A percentile compares a stretch with the other conserved stretches of the same genome.
phyloP scores from a whole-genome alignment of 2,329 filamentous ascomycete species.

The Chaetomium sp. region DNA sequence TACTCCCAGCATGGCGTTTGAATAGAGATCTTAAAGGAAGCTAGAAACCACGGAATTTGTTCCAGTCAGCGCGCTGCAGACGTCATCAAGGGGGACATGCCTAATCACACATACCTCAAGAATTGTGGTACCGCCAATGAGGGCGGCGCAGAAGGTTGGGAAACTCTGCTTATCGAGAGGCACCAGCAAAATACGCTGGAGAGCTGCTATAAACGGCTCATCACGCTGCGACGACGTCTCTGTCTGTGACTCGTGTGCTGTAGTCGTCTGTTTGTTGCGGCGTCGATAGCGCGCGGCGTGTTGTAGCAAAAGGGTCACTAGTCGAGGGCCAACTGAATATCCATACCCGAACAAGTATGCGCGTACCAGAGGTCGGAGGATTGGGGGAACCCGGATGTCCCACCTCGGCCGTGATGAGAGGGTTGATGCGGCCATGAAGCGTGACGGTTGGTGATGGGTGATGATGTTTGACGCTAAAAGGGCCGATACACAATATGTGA shows the following conservation, averaged over 20 bases:
- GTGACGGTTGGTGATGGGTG: background rate
- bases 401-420: constrained; percentile 21
- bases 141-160: constrained; percentile 62
- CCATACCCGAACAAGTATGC: constrained; percentile 64
- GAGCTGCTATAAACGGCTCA: constrained; percentile 40
- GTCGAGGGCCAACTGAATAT: constrained; percentile 58
- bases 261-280: constrained; percentile 18
- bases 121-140: constrained; percentile 63
- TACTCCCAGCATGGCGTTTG: constrained; percentile 30
- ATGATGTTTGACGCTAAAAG: background rate
- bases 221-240: constrained; percentile 11
- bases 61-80: constrained; percentile 1
- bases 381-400: constrained; percentile 47
- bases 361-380: constrained; percentile 58
- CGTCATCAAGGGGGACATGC: background rate
- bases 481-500: background rate
- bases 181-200: constrained; percentile 49
- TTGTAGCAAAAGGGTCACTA: constrained; percentile 57
- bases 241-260: constrained; percentile 6
- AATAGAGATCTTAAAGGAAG: constrained; percentile 40
- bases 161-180: constrained; percentile 60
- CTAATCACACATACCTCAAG: constrained; percentile 52
- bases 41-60: constrained; percentile 30
- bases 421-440: constrained; percentile 3
- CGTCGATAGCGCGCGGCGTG: constrained; percentile 47